Percentiles rank a stretch among this genome's conserved stretches.
These are phyloP conservation scores for Asterionellopsis glacialis DNA, from an alignment of 108 stramenopile genomes.

Conservation along the genomic window DNA sequence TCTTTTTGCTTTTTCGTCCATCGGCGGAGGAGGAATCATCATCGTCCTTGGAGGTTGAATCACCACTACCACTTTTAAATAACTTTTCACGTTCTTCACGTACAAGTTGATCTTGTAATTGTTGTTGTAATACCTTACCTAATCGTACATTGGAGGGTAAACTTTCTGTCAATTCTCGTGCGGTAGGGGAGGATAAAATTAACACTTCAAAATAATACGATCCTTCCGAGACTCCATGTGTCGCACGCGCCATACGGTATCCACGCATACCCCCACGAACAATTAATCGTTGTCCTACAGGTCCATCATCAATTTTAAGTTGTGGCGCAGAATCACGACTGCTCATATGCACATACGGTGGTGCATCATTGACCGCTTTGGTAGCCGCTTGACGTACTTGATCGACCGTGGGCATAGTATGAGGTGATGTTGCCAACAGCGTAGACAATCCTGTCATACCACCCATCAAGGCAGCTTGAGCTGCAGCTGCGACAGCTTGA, in stretches of 20 bases:
- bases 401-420: slow-evolving; percentile 42
- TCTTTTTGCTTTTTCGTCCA: background rate
- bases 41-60: background rate
- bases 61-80: background rate
- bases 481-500: background rate
- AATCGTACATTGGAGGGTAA: slow-evolving; percentile 45
- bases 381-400: slow-evolving; percentile 46
- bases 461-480: background rate
- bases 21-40: slow-evolving; percentile 1
- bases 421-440: background rate
- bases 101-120: slow-evolving; percentile 32
- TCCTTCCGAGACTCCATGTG: slow-evolving; percentile 58
- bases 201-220: slow-evolving; percentile 67
- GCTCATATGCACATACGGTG: slow-evolving; percentile 71
- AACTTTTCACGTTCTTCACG: slow-evolving; percentile 22
- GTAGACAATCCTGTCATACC: background rate
- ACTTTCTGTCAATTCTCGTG: slow-evolving; percentile 21
- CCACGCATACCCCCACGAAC: slow-evolving; percentile 63
- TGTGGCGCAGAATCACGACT: slow-evolving; percentile 78
- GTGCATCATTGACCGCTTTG: slow-evolving; percentile 50
- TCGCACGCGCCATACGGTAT: slow-evolving; percentile 86
- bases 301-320: slow-evolving; percentile 42
- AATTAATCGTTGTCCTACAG: slow-evolving; percentile 24
- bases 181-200: slow-evolving; percentile 31
- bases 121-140: slow-evolving; percentile 35